Percentiles rank a stretch among this genome's conserved stretches.
phyloP scores from a whole-genome alignment of 345 rosid species.

The Mangifera indica region DNA sequence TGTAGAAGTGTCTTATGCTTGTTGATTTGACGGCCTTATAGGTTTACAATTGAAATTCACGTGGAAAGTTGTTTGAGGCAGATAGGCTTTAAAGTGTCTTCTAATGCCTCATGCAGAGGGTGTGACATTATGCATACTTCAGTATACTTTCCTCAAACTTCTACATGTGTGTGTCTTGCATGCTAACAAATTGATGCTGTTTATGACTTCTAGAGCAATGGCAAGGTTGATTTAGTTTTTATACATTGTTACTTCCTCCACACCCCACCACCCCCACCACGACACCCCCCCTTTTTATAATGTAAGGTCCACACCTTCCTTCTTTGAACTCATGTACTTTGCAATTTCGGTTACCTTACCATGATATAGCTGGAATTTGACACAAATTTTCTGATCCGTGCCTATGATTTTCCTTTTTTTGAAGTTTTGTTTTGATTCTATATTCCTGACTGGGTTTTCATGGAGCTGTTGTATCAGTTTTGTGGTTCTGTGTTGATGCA shows the following conservation, averaged over 20 bases:
- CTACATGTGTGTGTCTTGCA: background rate
- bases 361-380: background rate
- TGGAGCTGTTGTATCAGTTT: background rate
- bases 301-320: background rate
- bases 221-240: background rate
- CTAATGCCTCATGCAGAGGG: background rate
- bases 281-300: background rate
- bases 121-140: background rate
- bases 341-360: background rate
- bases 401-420: background rate
- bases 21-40: background rate
- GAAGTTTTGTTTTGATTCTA: background rate
- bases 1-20: background rate
- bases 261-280: too few species aligned
- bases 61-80: background rate
- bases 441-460: background rate
- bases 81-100: background rate
- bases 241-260: background rate
- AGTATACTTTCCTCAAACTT: background rate
- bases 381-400: background rate
- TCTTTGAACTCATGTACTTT: background rate
- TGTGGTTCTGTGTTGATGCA: background rate
- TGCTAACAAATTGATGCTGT: slow-evolving; percentile 3
- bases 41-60: background rate
- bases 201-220: background rate